Evolutionary conservation across 306 rosid genomes (phyloP).

Genomic region (Citrullus amarus): DNA sequence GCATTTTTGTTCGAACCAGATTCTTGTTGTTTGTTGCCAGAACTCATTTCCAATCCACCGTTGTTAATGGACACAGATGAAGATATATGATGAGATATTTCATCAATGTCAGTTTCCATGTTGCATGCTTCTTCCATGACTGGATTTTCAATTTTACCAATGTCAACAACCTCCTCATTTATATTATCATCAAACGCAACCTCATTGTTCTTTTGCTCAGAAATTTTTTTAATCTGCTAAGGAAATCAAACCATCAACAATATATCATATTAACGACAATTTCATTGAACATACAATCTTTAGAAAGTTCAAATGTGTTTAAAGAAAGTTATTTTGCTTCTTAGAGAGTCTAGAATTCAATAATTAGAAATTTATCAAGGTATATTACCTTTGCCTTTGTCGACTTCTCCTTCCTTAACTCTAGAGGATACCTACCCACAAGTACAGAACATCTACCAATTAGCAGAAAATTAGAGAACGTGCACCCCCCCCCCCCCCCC

Average conservation of each 20-base stretch:
- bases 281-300: not conserved
- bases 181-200: constrained; percentile 24
- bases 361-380: not conserved
- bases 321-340: not conserved
- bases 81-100: constrained; percentile 47
- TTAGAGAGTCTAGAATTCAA: not conserved
- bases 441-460: constrained; percentile 8
- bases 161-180: constrained; percentile 23
- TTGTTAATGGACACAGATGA: constrained; percentile 39
- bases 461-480: not conserved
- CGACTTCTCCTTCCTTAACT: constrained; percentile 84
- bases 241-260: not conserved
- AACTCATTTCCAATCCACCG: constrained; percentile 25
- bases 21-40: constrained; percentile 33
- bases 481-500: not conserved
- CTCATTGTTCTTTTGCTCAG: constrained; percentile 31
- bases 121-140: constrained; percentile 25
- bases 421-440: constrained; percentile 78
- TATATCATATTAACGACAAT: not conserved
- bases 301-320: not conserved
- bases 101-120: constrained; percentile 35
- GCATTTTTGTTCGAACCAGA: constrained; percentile 33
- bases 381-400: constrained; percentile 65
- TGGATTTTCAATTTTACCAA: constrained; percentile 38
- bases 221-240: constrained; percentile 49